Conservation (phyloP, 1,284 basidiomycete genomes). For the Sporisorium sorghi region DNA sequence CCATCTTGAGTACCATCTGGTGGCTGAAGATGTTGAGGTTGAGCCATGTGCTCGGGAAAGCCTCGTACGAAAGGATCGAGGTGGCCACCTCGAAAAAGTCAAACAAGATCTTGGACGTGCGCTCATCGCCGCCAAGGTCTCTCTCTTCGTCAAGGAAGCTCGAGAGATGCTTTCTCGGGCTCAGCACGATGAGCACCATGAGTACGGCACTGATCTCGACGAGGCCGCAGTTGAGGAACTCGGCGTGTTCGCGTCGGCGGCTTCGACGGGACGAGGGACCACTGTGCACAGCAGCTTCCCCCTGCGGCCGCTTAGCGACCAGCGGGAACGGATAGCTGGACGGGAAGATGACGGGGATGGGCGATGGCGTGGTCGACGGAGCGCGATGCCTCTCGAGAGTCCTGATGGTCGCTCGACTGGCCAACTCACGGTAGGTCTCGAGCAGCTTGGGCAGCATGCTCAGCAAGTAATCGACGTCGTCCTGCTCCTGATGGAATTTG, state of each 20-base stretch:
- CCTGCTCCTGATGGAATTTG: slow-evolving; percentile 78
- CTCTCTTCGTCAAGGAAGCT: slow-evolving; percentile 75
- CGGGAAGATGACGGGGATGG: slow-evolving; percentile 86
- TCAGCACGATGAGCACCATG: slow-evolving; percentile 82
- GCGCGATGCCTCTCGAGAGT: slow-evolving; percentile 78
- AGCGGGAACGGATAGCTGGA: slow-evolving; percentile 92
- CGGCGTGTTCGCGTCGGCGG: slow-evolving; percentile 34
- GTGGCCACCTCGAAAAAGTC: slow-evolving; percentile 84
- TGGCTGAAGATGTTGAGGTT: slow-evolving; percentile 91
- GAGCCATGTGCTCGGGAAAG: slow-evolving; percentile 91
- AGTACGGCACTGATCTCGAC: slow-evolving; percentile 89
- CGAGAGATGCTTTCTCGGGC: slow-evolving; percentile 81
- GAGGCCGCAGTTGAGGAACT: slow-evolving; percentile 79
- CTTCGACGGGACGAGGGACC: slow-evolving; percentile 50
- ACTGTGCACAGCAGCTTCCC: slow-evolving; percentile 43
- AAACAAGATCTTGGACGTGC: slow-evolving; percentile 77
- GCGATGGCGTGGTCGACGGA: slow-evolving; percentile 75
- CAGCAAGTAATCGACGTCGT: slow-evolving; percentile 89
- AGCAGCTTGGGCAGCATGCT: slow-evolving; percentile 86
- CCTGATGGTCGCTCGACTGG: slow-evolving; percentile 76
- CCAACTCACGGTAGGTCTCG: slow-evolving; percentile 87
- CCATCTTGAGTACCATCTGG: slow-evolving; percentile 86
- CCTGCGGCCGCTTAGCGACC: slow-evolving; percentile 77
- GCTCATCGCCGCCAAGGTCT: slow-evolving; percentile 59
- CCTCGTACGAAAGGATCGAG: slow-evolving; percentile 86